Evolutionary conservation across 495 filamentous ascomycete species (phyloP), one percentile per base, ranked within the genome.

Genomic region (Trichoderma reesei): DNA sequence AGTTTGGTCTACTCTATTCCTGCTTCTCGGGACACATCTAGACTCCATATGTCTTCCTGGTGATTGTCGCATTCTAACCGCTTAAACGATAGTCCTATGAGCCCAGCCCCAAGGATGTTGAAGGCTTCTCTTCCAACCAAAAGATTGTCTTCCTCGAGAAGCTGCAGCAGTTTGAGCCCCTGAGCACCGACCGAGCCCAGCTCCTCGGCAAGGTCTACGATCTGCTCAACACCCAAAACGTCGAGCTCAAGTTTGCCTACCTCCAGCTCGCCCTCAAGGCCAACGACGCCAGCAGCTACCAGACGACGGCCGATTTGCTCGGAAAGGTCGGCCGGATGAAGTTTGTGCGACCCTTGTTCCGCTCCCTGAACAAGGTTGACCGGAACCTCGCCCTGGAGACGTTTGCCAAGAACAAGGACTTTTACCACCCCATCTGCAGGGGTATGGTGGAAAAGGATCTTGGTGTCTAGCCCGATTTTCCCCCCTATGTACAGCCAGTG

Each of bases 341-440:
- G 82, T 97, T 93, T 73, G 91, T 96, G 63, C 82, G 91, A 65
- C 89, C 92, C 61, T 73, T 98, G 73, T 94, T 85, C 77, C 83
- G 86, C 66, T 77, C 82, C 63, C 76, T 98, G 68, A 86, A 87
- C 67, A 84, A 85, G 68, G 81, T 87, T 2, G 88, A 96, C 76
- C 79, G 83, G 38, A 74, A 85, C 37, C 73, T 96, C 70, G 93
- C 94, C 8, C 67, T 91, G 48, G 79, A 83, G 72, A 96, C 93
- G 1, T 96, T 96, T 69, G 80, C 90, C 79, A 88, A 88, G 78
- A 86, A 96, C 68, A 89, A 82, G 67, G 85, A 89, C 61, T 98
- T 97, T 69, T 98, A 98, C 72, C 93, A 97, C 73, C 94, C 94
- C 13, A 98, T 97, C 67, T 96, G 93, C 70, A 83, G 88, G 63